These are phyloP conservation scores for Neopestalotiopsis sp. DNA, from an alignment of 2,329 filamentous ascomycete species.

Conservation along the genomic window DNA sequence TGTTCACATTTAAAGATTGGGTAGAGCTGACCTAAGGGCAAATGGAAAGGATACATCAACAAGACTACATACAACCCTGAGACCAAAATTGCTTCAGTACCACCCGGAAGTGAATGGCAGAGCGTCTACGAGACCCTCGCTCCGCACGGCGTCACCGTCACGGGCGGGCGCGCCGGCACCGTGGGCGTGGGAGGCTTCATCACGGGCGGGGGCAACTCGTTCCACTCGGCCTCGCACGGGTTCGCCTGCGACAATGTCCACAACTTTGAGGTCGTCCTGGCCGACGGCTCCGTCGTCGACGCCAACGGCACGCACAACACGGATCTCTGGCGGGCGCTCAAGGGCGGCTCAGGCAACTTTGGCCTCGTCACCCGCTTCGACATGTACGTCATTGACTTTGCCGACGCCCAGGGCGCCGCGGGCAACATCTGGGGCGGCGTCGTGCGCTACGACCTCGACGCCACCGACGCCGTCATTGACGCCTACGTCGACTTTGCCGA, in stretches of 20 bases:
- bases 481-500: conserved; percentile 24
- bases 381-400: conserved; percentile 23
- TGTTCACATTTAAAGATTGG: too few relatives aligned
- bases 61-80: conserved; percentile 33
- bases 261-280: conserved; percentile 49
- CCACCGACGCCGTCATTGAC: conserved; percentile 20
- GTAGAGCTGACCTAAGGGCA: too few relatives aligned
- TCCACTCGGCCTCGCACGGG: conserved; percentile 38
- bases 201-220: conserved; percentile 32
- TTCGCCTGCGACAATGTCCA: conserved; percentile 50
- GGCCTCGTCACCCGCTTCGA: conserved; percentile 42
- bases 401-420: background rate
- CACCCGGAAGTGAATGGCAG: conserved; percentile 31
- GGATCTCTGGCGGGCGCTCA: conserved; percentile 50
- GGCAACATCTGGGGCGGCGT: conserved; percentile 26
- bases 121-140: conserved; percentile 28
- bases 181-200: conserved; percentile 36
- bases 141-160: conserved; percentile 26
- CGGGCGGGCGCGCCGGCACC: conserved; percentile 29
- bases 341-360: conserved; percentile 52
- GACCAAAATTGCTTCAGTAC: conserved; percentile 36
- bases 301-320: conserved; percentile 41
- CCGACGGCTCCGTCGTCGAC: conserved; percentile 42
- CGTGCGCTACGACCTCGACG: conserved; percentile 17
- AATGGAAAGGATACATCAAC: conserved; percentile 29